Percentiles rank a stretch among this genome's conserved stretches.
These are phyloP conservation scores for Novakomyces olei DNA, from an alignment of 805 yeast genomes.

Conservation along the genomic window DNA sequence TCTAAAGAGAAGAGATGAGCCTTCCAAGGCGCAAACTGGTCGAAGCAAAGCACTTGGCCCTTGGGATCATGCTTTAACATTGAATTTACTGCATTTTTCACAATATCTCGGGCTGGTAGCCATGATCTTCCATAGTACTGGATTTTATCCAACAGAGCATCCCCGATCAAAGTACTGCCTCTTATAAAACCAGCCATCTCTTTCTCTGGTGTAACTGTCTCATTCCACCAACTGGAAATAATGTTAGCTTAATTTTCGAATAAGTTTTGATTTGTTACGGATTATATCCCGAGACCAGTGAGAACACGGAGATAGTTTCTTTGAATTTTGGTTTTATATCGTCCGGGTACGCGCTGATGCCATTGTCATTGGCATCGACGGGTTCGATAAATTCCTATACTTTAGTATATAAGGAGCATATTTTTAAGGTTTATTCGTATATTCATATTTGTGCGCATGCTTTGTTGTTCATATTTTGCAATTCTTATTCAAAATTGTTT, in stretches of 20 bases:
- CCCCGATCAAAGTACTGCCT: no score
- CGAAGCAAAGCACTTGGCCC: slow-evolving; percentile 54
- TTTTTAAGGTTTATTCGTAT: no score
- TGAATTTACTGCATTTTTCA: slow-evolving; percentile 40
- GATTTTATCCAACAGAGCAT: no score
- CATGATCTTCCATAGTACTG: slow-evolving; percentile 73
- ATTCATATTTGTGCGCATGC: no score
- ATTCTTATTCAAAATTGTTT: no score
- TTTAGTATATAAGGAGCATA: no score
- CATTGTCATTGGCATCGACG: slow-evolving; percentile 90
- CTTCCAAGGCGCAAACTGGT: slow-evolving; percentile 83
- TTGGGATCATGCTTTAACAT: slow-evolving; percentile 39
- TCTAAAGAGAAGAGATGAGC: slow-evolving; percentile 69
- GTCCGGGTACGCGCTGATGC: slow-evolving; percentile 48
- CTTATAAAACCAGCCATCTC: no score
- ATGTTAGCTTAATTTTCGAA: no score
- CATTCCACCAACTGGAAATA: no score
- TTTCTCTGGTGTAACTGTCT: no score
- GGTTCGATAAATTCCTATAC: slow-evolving; percentile 83
- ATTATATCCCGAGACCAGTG: slow-evolving; percentile 55
- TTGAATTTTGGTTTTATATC: slow-evolving; percentile 40
- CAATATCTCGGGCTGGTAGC: slow-evolving; percentile 73
- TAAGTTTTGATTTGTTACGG: slow-evolving; percentile 65
- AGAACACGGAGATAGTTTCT: slow-evolving; percentile 51
- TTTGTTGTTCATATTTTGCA: no score